Conservation (phyloP, 2,329 filamentous ascomycete genomes). For the Anthostomella pinea region DNA sequence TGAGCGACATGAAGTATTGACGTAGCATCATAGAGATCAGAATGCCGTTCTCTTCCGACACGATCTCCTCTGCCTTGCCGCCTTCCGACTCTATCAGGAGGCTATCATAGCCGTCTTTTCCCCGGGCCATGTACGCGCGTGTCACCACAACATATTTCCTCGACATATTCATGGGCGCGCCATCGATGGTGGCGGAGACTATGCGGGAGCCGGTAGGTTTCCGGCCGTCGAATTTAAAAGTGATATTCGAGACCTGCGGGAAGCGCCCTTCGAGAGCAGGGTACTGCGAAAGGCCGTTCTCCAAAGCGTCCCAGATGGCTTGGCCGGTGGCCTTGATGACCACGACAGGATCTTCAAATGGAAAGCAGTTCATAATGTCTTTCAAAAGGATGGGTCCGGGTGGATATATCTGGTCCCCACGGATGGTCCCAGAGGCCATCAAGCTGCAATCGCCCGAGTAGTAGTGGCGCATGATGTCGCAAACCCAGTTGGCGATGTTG, state of each 20-base stretch:
- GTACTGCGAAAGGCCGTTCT: constrained; percentile 78
- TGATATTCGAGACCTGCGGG: constrained; percentile 82
- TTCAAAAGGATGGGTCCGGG: constrained; percentile 74
- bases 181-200: constrained; percentile 58
- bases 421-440: constrained; percentile 82
- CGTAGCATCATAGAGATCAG: constrained; percentile 82
- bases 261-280: constrained; percentile 84
- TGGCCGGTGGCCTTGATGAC: constrained; percentile 69
- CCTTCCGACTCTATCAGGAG: constrained; percentile 75
- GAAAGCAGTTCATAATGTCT: constrained; percentile 86
- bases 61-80: constrained; percentile 71
- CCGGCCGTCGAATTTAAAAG: constrained; percentile 67
- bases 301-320: constrained; percentile 74
- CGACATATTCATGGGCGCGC: constrained; percentile 57
- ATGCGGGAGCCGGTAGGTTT: constrained; percentile 61
- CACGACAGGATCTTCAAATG: constrained; percentile 87
- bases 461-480: constrained; percentile 84
- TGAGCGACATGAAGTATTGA: constrained; percentile 87
- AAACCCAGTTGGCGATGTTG: constrained; percentile 88
- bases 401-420: constrained; percentile 85
- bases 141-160: constrained; percentile 73
- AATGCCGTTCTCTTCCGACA: constrained; percentile 83
- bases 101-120: constrained; percentile 80
- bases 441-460: constrained; percentile 78
- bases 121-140: constrained; percentile 82